Evolutionary conservation across 495 filamentous ascomycete species (phyloP), one percentile per base, ranked within the genome.

Genomic region (Tuber microsphaerosporum): DNA sequence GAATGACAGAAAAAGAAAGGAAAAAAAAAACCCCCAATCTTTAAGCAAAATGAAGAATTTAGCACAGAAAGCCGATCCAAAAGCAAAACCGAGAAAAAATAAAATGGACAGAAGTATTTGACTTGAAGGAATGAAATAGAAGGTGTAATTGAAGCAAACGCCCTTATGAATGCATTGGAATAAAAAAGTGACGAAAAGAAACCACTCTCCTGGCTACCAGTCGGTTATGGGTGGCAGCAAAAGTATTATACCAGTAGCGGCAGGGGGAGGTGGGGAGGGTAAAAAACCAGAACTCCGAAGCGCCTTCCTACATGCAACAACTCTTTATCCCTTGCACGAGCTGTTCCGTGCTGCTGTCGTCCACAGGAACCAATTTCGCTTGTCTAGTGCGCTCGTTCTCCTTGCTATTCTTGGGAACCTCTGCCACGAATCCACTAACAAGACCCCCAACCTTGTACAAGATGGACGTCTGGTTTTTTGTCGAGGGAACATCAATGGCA

Each of bases 401-500:
- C 39, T 71, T 45, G 7, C 56, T 77, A 39, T 43, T 70, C 44
- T 80, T 70, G 5, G 78, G 77, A 71, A 80, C 71, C 61, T 80
- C 78, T 17, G 78, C 74, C 69, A 81, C 73, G 26, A 78, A 79
- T 37, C 80, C 73, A 20, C 75, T 81, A 12, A 79, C 73, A 45
- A 80, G 45, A 5, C 77, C 78, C 20, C 78, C 78, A 46, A 75
- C 76, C 45, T 80, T 80, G 19, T 83, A 76, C 34, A 82, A 71
- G 56, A 73, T 77, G 22, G 81, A 83, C 7, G 81, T 76, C 65
- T 81, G 74, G 61, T 83, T 83, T 56, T 81, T 82, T 26, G 81
- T 56, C 34, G 81, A 83, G 17, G 87, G 87, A 17, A 88, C 85
- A 78, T 89, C 87, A 71, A 88, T 85, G 17, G 87, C 86, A 45